phyloP scores from a whole-genome alignment of 805 yeast species.

The Yarrowia divulgata region DNA sequence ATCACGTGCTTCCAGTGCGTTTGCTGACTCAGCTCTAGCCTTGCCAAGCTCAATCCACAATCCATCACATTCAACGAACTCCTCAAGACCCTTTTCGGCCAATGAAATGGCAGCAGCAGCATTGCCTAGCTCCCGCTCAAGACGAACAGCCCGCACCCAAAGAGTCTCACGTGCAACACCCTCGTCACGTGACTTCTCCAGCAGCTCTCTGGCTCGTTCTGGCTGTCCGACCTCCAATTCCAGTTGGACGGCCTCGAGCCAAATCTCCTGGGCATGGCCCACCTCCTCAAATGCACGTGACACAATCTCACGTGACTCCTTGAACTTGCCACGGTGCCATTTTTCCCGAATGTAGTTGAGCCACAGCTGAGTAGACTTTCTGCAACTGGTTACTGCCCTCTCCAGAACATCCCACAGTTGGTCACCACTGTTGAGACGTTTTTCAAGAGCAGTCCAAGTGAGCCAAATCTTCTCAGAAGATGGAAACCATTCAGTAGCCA shows the following conservation, averaged over 20 bases:
- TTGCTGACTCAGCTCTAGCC: background rate
- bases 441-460: constrained; percentile 47
- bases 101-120: constrained; percentile 53
- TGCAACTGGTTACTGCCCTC: constrained; percentile 59
- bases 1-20: constrained; percentile 55
- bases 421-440: constrained; percentile 44
- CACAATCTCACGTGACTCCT: constrained; percentile 63
- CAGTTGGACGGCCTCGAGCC: constrained; percentile 76
- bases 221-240: constrained; percentile 56
- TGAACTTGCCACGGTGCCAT: constrained; percentile 60
- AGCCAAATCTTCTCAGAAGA: constrained; percentile 47
- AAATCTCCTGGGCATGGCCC: constrained; percentile 61
- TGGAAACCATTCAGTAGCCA: constrained; percentile 59
- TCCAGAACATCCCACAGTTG: constrained; percentile 59
- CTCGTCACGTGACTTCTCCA: constrained; percentile 53
- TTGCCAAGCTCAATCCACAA: constrained; percentile 35
- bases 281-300: constrained; percentile 55
- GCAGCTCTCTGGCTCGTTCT: constrained; percentile 52
- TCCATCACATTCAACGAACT: constrained; percentile 57
- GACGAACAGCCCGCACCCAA: constrained; percentile 67
- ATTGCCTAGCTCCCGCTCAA: constrained; percentile 55
- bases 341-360: constrained; percentile 77
- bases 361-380: constrained; percentile 59
- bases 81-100: constrained; percentile 57
- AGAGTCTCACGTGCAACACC: constrained; percentile 56